A percentile compares a stretch with the other conserved stretches of the same genome.
These are phyloP conservation scores for Erythrobasidium hasegawianum DNA, from an alignment of 1,284 basidiomycete genomes.

Conservation along the genomic window DNA sequence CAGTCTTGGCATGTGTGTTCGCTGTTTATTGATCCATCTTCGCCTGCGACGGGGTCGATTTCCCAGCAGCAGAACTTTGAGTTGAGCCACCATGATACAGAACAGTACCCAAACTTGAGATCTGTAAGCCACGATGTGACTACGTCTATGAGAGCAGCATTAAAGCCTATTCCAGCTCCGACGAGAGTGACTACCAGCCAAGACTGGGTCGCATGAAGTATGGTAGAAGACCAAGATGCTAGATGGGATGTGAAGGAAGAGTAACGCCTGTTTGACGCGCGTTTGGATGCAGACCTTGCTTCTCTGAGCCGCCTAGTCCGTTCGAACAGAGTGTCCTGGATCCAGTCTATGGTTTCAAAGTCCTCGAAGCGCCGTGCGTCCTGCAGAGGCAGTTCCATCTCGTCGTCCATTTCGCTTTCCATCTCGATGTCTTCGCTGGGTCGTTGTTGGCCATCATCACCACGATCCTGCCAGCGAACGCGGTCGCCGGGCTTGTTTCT, in stretches of 20 bases:
- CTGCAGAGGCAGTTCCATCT: conserved; percentile 16
- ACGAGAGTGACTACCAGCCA: conserved; percentile 78
- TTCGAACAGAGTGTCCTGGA: conserved; percentile 87
- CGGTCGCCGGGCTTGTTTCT: no score
- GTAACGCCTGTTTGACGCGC: conserved; percentile 33
- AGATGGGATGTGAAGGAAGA: conserved; percentile 44
- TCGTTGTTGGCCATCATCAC: not conserved
- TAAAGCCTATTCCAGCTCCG: conserved; percentile 84
- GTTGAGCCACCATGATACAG: conserved; percentile 97
- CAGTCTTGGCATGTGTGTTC: conserved; percentile 82
- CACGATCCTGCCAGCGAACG: not conserved
- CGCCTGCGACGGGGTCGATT: conserved; percentile 58
- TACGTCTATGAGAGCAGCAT: conserved; percentile 91
- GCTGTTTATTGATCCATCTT: conserved; percentile 56
- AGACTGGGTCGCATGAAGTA: conserved; percentile 57
- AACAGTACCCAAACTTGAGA: conserved; percentile 94
- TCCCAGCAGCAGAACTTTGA: conserved; percentile 98
- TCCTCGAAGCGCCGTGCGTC: conserved; percentile 35
- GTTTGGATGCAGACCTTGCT: conserved; percentile 54
- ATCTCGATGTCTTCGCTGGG: not conserved
- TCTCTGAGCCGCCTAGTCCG: conserved; percentile 67
- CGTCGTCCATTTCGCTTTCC: conserved; percentile 4
- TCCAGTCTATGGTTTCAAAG: conserved; percentile 63
- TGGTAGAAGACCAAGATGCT: conserved; percentile 17
- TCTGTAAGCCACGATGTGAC: conserved; percentile 97